These are phyloP conservation scores for Fusarium setosum DNA, from an alignment of 2,329 filamentous ascomycete species.

Conservation along the genomic window DNA sequence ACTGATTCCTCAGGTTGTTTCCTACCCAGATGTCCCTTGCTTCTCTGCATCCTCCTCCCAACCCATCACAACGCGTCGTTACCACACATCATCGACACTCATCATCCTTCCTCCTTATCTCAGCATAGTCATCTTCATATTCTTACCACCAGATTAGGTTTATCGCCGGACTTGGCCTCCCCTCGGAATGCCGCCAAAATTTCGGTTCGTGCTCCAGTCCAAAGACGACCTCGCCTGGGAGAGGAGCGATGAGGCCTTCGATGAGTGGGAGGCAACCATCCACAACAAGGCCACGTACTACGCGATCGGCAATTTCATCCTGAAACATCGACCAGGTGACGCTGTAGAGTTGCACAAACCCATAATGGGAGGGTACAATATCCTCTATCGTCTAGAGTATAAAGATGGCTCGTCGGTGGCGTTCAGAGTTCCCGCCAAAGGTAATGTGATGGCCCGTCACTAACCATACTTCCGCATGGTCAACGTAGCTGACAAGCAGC, in stretches of 20 bases:
- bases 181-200: neutral
- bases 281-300: neutral
- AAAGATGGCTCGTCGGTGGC: constrained; percentile 45
- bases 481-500: too few species aligned
- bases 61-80: too few species aligned
- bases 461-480: too few species aligned
- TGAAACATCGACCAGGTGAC: neutral
- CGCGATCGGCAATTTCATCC: neutral
- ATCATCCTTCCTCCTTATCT: too few species aligned
- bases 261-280: neutral
- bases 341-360: neutral
- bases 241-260: neutral
- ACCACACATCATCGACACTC: too few species aligned
- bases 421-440: constrained; percentile 45
- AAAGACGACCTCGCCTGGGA: neutral
- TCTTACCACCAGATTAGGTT: too few species aligned
- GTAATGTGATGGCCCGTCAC: constrained; percentile 18
- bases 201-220: too few species aligned
- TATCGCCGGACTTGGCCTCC: too few species aligned
- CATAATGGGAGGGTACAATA: neutral
- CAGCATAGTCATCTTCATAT: too few species aligned
- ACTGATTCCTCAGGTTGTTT: too few species aligned
- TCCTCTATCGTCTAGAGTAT: constrained; percentile 43
- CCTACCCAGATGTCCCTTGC: too few species aligned
- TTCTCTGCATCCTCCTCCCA: too few species aligned